Conservation (phyloP, 2,329 filamentous ascomycete genomes). For the Xenoacremonium recifei region DNA sequence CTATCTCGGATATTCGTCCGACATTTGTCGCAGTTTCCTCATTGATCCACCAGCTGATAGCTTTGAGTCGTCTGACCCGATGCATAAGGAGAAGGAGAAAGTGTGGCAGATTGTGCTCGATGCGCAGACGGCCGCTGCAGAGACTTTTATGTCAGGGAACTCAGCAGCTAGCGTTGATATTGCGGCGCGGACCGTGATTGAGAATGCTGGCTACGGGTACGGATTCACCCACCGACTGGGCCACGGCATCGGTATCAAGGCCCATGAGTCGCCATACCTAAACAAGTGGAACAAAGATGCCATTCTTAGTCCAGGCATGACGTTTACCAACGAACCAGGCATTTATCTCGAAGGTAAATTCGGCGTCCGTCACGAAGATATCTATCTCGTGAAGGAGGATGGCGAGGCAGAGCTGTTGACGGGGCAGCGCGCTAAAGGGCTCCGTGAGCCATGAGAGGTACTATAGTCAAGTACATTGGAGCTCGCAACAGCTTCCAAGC, state of each 20-base stretch:
- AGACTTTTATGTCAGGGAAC: conserved; percentile 47
- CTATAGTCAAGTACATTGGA: too few species aligned
- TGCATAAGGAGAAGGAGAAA: conserved; percentile 48
- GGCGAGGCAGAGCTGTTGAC: conserved; percentile 55
- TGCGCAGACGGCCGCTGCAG: conserved; percentile 57
- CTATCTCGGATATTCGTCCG: conserved; percentile 61
- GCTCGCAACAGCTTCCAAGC: too few species aligned
- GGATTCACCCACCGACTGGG: conserved; percentile 62
- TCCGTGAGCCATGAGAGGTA: conserved; percentile 49
- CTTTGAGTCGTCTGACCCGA: conserved; percentile 10
- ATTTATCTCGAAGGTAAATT: conserved; percentile 60
- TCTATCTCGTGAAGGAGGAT: conserved; percentile 54
- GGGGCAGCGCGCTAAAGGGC: conserved; percentile 47
- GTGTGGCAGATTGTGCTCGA: conserved; percentile 62
- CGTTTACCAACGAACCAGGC: conserved; percentile 63
- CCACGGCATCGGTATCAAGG: conserved; percentile 66
- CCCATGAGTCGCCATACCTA: conserved; percentile 63
- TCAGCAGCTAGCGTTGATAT: conserved; percentile 60
- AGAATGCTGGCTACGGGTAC: conserved; percentile 55
- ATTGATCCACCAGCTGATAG: conserved; percentile 32
- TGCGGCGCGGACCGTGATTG: conserved; percentile 57
- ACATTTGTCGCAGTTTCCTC: conserved; percentile 64
- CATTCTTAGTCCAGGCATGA: conserved; percentile 54
- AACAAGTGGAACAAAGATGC: conserved; percentile 57
- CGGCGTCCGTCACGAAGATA: conserved; percentile 62